These are phyloP conservation scores for Claviceps citrina DNA, from an alignment of 2,329 filamentous ascomycete species.

Conservation along the genomic window DNA sequence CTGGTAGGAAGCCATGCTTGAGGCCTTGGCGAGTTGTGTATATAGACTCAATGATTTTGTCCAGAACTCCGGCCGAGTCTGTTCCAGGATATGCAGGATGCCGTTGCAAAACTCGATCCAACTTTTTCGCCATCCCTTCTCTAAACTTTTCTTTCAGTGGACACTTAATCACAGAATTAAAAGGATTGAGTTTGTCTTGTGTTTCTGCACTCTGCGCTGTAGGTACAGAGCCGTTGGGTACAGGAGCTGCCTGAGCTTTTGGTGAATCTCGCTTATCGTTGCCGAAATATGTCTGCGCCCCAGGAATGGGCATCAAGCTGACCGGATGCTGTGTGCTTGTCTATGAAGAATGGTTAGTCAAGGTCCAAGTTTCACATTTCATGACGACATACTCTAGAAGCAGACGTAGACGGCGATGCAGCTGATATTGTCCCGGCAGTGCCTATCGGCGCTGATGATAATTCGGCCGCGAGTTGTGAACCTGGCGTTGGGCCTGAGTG, in stretches of 20 bases:
- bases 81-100: neutral
- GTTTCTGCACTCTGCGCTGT: neutral
- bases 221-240: neutral
- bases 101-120: conserved; percentile 1
- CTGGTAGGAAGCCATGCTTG: conserved; percentile 16
- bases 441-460: neutral
- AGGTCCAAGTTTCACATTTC: neutral
- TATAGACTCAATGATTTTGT: conserved; percentile 13
- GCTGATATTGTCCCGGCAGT: neutral
- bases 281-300: conserved; percentile 24
- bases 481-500: neutral
- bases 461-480: neutral
- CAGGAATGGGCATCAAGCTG: conserved; percentile 18
- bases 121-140: conserved; percentile 4
- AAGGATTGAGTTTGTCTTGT: neutral
- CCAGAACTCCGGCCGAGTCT: conserved; percentile 6
- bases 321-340: conserved; percentile 5
- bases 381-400: neutral
- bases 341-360: neutral
- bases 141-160: conserved; percentile 14
- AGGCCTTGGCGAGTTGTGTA: conserved; percentile 12
- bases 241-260: neutral
- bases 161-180: conserved; percentile 3
- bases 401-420: neutral
- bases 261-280: neutral